Evolutionary conservation across 2,329 filamentous ascomycete species (phyloP).

Genomic region (Ophiognomonia clavigignenti-juglandacearum): DNA sequence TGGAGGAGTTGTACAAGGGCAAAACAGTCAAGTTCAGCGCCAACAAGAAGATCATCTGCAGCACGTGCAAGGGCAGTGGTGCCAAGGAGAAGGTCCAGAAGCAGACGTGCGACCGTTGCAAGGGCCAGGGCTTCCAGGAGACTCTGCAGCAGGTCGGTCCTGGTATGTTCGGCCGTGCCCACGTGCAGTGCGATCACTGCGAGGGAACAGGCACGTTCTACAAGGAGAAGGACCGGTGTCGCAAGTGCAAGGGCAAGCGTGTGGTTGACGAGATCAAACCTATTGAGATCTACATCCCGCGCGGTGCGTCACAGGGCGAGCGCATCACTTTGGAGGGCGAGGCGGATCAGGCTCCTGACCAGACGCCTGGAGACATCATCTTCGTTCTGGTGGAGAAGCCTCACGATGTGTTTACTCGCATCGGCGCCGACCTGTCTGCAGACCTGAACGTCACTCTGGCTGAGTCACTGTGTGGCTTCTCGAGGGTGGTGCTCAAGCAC

Average conservation of each 20-base stretch:
- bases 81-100: conserved; percentile 90
- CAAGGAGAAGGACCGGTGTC: conserved; percentile 96
- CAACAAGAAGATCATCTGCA: conserved; percentile 89
- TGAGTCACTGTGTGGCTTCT: conserved; percentile 85
- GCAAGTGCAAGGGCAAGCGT: conserved; percentile 94
- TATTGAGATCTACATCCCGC: conserved; percentile 91
- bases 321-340: conserved; percentile 87
- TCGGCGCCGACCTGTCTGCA: conserved; percentile 78
- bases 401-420: conserved; percentile 77
- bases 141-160: conserved; percentile 80
- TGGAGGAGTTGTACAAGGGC: conserved; percentile 97
- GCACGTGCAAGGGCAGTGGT: conserved; percentile 79
- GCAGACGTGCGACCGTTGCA: conserved; percentile 77
- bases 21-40: conserved; percentile 97
- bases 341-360: conserved; percentile 85
- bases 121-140: conserved; percentile 72
- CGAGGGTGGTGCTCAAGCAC: conserved; percentile 83
- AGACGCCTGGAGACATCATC: conserved; percentile 87
- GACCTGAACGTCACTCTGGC: conserved; percentile 75
- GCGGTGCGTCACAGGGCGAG: conserved; percentile 81
- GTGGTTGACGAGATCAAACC: conserved; percentile 87
- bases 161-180: conserved; percentile 77
- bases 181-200: conserved; percentile 77
- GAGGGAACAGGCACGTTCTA: conserved; percentile 79
- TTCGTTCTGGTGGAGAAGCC: conserved; percentile 80